Conservation (phyloP, 2,329 filamentous ascomycete genomes). For the Aspergillus nomiae region DNA sequence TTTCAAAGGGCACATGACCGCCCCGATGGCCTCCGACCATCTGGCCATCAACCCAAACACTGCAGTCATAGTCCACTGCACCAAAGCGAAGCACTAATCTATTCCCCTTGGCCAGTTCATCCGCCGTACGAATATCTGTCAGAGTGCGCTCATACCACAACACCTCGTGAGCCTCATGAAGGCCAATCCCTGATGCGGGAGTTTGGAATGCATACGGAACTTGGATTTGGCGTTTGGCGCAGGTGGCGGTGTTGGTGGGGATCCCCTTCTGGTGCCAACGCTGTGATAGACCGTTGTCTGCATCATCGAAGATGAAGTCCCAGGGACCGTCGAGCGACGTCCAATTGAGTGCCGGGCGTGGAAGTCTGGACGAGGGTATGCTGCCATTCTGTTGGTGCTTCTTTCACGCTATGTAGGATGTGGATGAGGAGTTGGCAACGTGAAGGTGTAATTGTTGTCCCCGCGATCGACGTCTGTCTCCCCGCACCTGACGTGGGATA, state of each 20-base stretch:
- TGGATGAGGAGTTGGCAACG: neutral
- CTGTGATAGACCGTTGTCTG: slow-evolving; percentile 56
- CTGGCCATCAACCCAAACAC: slow-evolving; percentile 59
- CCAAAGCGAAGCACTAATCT: slow-evolving; percentile 49
- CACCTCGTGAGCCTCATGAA: slow-evolving; percentile 65
- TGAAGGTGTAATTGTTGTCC: neutral
- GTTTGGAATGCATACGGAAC: slow-evolving; percentile 69
- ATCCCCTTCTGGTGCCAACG: slow-evolving; percentile 58
- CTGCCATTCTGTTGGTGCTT: neutral
- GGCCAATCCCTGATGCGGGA: slow-evolving; percentile 63
- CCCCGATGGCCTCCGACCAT: slow-evolving; percentile 56
- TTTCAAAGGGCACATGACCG: slow-evolving; percentile 63
- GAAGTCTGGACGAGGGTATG: slow-evolving; percentile 68
- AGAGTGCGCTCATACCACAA: slow-evolving; percentile 66
- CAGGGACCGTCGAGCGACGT: slow-evolving; percentile 63
- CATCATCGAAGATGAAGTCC: slow-evolving; percentile 67
- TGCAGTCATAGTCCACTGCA: slow-evolving; percentile 54
- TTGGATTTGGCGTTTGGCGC: slow-evolving; percentile 55
- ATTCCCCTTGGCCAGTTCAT: slow-evolving; percentile 45
- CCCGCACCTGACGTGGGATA: neutral
- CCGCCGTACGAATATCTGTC: slow-evolving; percentile 50
- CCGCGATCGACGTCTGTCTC: slow-evolving; percentile 1
- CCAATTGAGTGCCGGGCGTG: slow-evolving; percentile 60
- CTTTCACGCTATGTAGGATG: neutral
- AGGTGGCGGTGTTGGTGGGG: slow-evolving; percentile 40